These are phyloP conservation scores for Mycotypha africana DNA, from an alignment of 371 early-diverging fungal species.

Conservation along the genomic window DNA sequence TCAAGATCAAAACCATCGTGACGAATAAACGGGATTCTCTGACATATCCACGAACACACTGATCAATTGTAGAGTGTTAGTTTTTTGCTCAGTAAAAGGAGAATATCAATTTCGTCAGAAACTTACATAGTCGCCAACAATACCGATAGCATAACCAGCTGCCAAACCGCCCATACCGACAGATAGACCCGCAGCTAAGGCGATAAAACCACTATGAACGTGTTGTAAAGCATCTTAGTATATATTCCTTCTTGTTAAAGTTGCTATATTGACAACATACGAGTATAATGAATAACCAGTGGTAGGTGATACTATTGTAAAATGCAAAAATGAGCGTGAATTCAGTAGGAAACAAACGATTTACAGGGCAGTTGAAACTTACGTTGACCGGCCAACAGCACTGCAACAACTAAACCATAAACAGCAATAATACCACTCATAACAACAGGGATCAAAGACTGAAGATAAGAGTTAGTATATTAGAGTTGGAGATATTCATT, in stretches of 20 bases:
- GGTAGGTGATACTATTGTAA: conserved; percentile 55
- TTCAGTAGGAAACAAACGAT: background rate
- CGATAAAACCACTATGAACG: conserved; percentile 65
- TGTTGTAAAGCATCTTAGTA: too few relatives aligned
- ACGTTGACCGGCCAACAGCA: conserved; percentile 73
- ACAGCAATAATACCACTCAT: conserved; percentile 95
- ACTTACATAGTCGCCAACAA: conserved; percentile 80
- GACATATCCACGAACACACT: conserved; percentile 74
- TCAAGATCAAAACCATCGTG: conserved; percentile 81
- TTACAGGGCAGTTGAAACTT: too few relatives aligned
- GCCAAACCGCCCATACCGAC: conserved; percentile 88
- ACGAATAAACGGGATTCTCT: conserved; percentile 81
- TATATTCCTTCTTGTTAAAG: too few relatives aligned
- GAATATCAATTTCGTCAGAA: background rate
- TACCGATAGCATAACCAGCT: conserved; percentile 89
- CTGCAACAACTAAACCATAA: conserved; percentile 86
- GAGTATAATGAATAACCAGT: conserved; percentile 38
- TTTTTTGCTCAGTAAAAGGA: background rate
- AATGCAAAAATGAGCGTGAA: too few relatives aligned
- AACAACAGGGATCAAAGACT: conserved; percentile 80
- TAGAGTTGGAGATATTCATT: too few relatives aligned
- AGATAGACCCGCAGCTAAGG: conserved; percentile 79
- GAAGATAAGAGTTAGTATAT: too few relatives aligned
- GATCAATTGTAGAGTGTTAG: background rate
- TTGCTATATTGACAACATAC: conserved; percentile 22